A percentile compares a stretch with the other conserved stretches of the same genome.
Evolutionary conservation across 1,139 yeast genomes (phyloP).

Genomic region (Pneumocystis oryctolagi): DNA sequence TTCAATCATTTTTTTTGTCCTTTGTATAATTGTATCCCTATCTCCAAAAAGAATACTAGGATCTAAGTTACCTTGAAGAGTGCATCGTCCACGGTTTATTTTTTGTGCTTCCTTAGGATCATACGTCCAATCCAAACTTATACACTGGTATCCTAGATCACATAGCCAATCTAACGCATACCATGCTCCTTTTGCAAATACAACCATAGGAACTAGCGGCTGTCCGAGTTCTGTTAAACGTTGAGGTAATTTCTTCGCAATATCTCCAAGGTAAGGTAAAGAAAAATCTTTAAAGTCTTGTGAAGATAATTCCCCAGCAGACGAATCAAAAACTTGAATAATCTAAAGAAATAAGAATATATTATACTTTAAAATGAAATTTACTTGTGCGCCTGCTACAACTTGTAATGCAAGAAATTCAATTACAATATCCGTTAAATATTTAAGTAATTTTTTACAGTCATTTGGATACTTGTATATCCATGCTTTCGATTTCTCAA

Average conservation of each 20-base stretch:
- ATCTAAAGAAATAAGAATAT: constrained; percentile 27
- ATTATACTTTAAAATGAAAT: background rate
- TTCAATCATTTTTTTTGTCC: constrained; percentile 73
- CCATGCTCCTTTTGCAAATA: constrained; percentile 96
- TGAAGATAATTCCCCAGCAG: constrained; percentile 96
- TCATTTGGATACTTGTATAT: constrained; percentile 62
- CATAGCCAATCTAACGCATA: constrained; percentile 81
- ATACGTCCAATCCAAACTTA: constrained; percentile 85
- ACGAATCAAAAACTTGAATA: constrained; percentile 88
- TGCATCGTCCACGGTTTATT: constrained; percentile 62
- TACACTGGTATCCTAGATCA: constrained; percentile 68
- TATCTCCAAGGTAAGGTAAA: constrained; percentile 71
- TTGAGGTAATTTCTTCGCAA: constrained; percentile 50
- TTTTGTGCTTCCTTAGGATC: constrained; percentile 75
- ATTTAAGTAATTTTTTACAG: constrained; percentile 56
- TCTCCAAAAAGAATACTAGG: constrained; percentile 92
- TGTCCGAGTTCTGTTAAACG: constrained; percentile 61
- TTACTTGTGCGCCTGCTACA: constrained; percentile 79
- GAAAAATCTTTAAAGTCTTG: constrained; percentile 75
- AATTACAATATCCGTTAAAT: constrained; percentile 73
- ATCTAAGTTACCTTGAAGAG: constrained; percentile 87
- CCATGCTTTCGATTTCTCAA: constrained; percentile 87
- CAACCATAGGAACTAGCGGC: constrained; percentile 70
- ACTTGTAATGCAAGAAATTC: constrained; percentile 92
- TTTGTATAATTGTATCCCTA: constrained; percentile 58